A percentile compares a stretch with the other conserved stretches of the same genome.
These are phyloP conservation scores for Rhypophila decipiens DNA, from an alignment of 495 filamentous ascomycete genomes.

Conservation along the genomic window DNA sequence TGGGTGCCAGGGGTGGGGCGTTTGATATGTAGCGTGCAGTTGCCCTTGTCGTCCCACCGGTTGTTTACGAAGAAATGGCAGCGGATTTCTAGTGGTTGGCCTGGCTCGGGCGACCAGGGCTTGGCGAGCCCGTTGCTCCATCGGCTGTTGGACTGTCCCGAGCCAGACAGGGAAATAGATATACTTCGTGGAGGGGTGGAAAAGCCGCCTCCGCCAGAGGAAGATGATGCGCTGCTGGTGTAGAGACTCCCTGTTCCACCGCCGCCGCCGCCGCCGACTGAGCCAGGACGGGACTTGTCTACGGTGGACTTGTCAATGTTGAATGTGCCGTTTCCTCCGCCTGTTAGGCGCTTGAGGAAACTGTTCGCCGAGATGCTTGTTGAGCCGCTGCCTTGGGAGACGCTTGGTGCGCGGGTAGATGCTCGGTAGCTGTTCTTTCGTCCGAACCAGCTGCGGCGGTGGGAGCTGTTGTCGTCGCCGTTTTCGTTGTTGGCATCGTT, in stretches of 20 bases:
- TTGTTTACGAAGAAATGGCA: slow-evolving; percentile 73
- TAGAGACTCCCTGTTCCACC: slow-evolving; percentile 50
- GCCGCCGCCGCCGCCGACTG: slow-evolving; percentile 41
- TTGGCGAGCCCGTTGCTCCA: slow-evolving; percentile 41
- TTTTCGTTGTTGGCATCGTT: slow-evolving; percentile 21
- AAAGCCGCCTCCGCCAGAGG: slow-evolving; percentile 34
- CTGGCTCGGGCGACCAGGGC: slow-evolving; percentile 21
- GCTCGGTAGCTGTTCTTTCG: slow-evolving; percentile 55
- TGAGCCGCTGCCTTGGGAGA: slow-evolving; percentile 37
- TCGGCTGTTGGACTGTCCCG: slow-evolving; percentile 40
- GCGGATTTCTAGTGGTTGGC: slow-evolving; percentile 58
- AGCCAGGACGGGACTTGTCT: slow-evolving; percentile 39
- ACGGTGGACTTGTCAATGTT: slow-evolving; percentile 62
- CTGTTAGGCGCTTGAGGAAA: slow-evolving; percentile 55
- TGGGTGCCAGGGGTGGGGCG: slow-evolving; percentile 54
- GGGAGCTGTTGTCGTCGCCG: slow-evolving; percentile 29
- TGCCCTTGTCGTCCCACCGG: slow-evolving; percentile 87
- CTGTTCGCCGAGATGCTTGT: slow-evolving; percentile 65
- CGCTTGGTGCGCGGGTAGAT: slow-evolving; percentile 44
- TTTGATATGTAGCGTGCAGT: slow-evolving; percentile 74
- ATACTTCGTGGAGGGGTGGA: slow-evolving; percentile 52
- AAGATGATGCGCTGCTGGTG: slow-evolving; percentile 45
- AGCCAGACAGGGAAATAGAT: slow-evolving; percentile 43
- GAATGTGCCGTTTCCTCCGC: slow-evolving; percentile 56
- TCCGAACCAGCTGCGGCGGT: slow-evolving; percentile 47